These are phyloP conservation scores for Saccharum spontaneum DNA, from an alignment of 176 grass and related monocot genomes.

Conservation along the genomic window DNA sequence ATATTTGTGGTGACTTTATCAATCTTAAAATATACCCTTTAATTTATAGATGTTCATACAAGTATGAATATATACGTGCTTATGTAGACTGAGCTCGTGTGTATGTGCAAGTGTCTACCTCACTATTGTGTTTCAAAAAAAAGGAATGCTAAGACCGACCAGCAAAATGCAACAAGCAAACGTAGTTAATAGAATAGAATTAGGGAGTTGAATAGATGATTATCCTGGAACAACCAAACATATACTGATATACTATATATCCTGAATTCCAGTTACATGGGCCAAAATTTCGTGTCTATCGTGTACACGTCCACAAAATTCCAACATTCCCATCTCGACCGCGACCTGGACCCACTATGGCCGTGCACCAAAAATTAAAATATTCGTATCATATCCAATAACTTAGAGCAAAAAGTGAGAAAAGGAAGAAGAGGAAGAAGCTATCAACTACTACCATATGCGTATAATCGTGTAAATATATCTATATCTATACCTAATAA, in stretches of 20 bases:
- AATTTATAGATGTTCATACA: too few species aligned
- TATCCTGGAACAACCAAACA: not conserved
- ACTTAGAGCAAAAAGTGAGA: not conserved
- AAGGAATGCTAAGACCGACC: too few species aligned
- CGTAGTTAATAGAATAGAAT: too few species aligned
- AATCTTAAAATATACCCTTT: too few species aligned
- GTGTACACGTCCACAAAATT: not conserved
- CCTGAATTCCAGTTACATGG: not conserved
- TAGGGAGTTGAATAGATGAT: not conserved
- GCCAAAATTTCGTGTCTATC: not conserved
- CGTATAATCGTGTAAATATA: not conserved
- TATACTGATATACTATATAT: not conserved
- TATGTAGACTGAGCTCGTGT: too few species aligned
- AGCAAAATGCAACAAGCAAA: too few species aligned
- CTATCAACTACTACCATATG: not conserved
- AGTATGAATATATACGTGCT: too few species aligned
- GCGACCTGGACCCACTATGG: not conserved
- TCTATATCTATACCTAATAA: too few species aligned
- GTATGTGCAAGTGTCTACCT: too few species aligned
- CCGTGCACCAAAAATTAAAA: not conserved
- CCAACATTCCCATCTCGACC: not conserved
- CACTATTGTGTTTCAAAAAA: too few species aligned
- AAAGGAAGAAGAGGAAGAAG: not conserved
- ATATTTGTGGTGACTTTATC: too few species aligned
- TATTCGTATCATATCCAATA: not conserved